Evolutionary conservation across 2,329 filamentous ascomycete genomes (phyloP).

Genomic region (Pestalotiopsis sp.): DNA sequence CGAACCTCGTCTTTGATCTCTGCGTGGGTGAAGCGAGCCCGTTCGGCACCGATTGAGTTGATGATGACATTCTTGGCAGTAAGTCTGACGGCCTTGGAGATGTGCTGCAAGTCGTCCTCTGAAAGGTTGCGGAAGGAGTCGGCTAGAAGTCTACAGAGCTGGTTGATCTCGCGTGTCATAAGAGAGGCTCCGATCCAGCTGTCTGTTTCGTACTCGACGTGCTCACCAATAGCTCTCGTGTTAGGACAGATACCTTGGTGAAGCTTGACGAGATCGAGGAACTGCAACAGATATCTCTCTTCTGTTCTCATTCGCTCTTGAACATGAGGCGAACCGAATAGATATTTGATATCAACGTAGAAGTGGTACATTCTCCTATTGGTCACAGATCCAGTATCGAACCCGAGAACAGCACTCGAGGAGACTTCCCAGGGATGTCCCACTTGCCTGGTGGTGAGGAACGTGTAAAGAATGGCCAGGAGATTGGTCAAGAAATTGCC

Average conservation of each 20-base stretch:
- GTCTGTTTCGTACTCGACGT: slow-evolving; percentile 98
- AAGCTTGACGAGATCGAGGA: slow-evolving; percentile 91
- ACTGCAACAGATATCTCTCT: slow-evolving; percentile 87
- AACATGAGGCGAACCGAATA: slow-evolving; percentile 86
- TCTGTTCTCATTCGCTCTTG: slow-evolving; percentile 83
- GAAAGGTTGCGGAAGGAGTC: slow-evolving; percentile 78
- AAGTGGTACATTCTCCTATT: slow-evolving; percentile 98
- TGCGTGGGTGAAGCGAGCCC: slow-evolving; percentile 78
- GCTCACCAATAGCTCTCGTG: slow-evolving; percentile 86
- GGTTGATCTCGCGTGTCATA: slow-evolving; percentile 93
- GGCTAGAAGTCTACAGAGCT: slow-evolving; percentile 84
- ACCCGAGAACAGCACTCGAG: slow-evolving; percentile 82
- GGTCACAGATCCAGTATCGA: slow-evolving; percentile 92
- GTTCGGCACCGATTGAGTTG: slow-evolving; percentile 88
- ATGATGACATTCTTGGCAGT: slow-evolving; percentile 84
- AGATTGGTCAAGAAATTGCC: slow-evolving; percentile 96
- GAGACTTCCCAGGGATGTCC: slow-evolving; percentile 90
- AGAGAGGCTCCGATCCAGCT: slow-evolving; percentile 96
- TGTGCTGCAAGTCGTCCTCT: slow-evolving; percentile 64
- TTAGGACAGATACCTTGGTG: slow-evolving; percentile 98
- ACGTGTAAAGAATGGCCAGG: slow-evolving; percentile 96
- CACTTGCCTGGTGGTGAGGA: slow-evolving; percentile 93
- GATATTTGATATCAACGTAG: slow-evolving; percentile 90
- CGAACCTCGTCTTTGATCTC: slow-evolving; percentile 86
- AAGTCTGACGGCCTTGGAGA: slow-evolving; percentile 73